These are phyloP conservation scores for Hypsizygus ulmarius DNA, from an alignment of 1,284 basidiomycete species.

Conservation along the genomic window DNA sequence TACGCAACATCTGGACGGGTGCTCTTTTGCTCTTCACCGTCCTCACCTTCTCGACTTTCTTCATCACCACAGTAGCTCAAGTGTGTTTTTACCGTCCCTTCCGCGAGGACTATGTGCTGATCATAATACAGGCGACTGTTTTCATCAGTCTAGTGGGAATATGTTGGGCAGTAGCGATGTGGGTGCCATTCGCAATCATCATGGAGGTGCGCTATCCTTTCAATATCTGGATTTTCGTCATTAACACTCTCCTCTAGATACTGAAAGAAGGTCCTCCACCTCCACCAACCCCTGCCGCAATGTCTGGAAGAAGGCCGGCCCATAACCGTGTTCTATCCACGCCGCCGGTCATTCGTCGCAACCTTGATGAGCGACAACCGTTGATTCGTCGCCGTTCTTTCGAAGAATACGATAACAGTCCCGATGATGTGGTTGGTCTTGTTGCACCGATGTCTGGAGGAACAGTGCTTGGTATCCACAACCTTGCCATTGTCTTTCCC, in stretches of 20 bases:
- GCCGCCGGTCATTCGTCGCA: slow-evolving; percentile 31
- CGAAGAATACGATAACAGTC: slow-evolving; percentile 44
- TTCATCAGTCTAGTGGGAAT: slow-evolving; percentile 86
- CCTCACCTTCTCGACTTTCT: slow-evolving; percentile 82
- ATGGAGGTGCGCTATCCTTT: slow-evolving; percentile 68
- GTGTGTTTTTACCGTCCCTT: slow-evolving; percentile 31
- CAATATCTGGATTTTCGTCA: not conserved
- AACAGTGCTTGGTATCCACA: slow-evolving; percentile 93
- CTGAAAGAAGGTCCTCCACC: slow-evolving; percentile 69
- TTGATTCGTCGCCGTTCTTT: slow-evolving; percentile 70
- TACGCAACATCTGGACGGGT: slow-evolving; percentile 90
- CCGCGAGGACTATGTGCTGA: not conserved
- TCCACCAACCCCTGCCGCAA: slow-evolving; percentile 18
- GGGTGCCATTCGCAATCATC: slow-evolving; percentile 89
- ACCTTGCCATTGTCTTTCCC: slow-evolving; percentile 89
- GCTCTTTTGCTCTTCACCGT: slow-evolving; percentile 77
- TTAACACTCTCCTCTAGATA: slow-evolving; percentile 45
- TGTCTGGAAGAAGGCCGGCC: slow-evolving; percentile 28
- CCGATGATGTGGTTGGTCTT: slow-evolving; percentile 40
- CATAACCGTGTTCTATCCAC: slow-evolving; percentile 41
- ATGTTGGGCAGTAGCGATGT: slow-evolving; percentile 93
- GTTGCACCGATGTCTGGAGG: slow-evolving; percentile 78
- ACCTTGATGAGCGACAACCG: slow-evolving; percentile 56
- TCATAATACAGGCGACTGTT: slow-evolving; percentile 58
- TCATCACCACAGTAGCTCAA: slow-evolving; percentile 73